phyloP scores from a whole-genome alignment of 2,329 filamentous ascomycete genomes.

The Diaporthe helianthi region DNA sequence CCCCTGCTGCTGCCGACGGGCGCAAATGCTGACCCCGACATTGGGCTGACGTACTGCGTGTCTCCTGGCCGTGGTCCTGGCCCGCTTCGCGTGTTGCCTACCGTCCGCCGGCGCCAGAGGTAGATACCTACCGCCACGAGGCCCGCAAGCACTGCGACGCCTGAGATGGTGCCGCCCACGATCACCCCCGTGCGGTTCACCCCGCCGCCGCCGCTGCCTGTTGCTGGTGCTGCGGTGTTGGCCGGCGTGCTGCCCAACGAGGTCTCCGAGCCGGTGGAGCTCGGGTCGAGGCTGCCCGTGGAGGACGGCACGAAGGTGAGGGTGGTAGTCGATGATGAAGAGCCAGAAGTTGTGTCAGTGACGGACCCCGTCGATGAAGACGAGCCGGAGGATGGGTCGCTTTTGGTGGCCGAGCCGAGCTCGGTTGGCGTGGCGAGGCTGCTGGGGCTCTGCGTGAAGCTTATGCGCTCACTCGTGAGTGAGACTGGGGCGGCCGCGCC shows the following conservation, averaged over 20 bases:
- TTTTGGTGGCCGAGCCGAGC: constrained; percentile 43
- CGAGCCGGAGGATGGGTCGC: constrained; percentile 33
- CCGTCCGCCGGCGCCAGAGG: constrained; percentile 50
- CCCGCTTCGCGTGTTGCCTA: constrained; percentile 50
- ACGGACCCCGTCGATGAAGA: neutral
- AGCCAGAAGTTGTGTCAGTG: neutral
- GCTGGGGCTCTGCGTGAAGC: constrained; percentile 49
- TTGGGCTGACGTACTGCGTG: constrained; percentile 50
- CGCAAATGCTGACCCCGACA: constrained; percentile 45
- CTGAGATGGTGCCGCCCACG: constrained; percentile 61
- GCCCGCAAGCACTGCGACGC: constrained; percentile 53
- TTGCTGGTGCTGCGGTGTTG: constrained; percentile 33
- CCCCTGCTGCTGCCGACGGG: constrained; percentile 40
- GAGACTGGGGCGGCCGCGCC: constrained; percentile 48
- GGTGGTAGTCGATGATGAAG: constrained; percentile 33
- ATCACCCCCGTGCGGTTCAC: constrained; percentile 55
- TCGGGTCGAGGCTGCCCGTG: constrained; percentile 19
- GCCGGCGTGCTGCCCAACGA: constrained; percentile 28
- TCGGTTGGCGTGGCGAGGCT: constrained; percentile 51
- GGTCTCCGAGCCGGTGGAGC: constrained; percentile 26
- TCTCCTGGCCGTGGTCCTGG: constrained; percentile 47
- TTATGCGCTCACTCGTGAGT: constrained; percentile 49
- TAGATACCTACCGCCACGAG: constrained; percentile 52
- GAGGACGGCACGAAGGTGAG: constrained; percentile 34
- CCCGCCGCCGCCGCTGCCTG: constrained; percentile 28